phyloP scores from a whole-genome alignment of 148 eudicot species.

The Fagopyrum esculentum region DNA sequence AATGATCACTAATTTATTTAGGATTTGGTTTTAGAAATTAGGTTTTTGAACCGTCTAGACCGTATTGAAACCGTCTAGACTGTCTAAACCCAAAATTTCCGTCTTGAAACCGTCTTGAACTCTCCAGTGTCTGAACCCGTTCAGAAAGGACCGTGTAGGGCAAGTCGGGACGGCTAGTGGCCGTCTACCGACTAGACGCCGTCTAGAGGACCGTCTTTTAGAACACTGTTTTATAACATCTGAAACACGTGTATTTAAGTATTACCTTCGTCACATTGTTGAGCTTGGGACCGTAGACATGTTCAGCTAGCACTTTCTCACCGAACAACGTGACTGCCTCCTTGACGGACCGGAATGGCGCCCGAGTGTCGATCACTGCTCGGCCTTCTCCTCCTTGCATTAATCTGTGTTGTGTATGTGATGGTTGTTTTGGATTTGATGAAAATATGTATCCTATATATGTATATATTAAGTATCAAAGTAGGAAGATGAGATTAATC shows the following conservation, averaged over 20 bases:
- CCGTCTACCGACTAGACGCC: too few species aligned
- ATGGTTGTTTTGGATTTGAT: background rate
- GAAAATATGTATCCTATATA: constrained; percentile 14
- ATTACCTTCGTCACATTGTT: constrained; percentile 44
- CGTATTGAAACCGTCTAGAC: too few species aligned
- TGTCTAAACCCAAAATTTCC: too few species aligned
- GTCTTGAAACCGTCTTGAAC: too few species aligned
- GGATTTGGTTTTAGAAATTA: too few species aligned
- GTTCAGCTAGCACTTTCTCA: constrained; percentile 67
- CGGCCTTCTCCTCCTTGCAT: constrained; percentile 42
- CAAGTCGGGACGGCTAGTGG: too few species aligned
- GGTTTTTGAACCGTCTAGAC: too few species aligned
- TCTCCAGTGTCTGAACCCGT: too few species aligned
- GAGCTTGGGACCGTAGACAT: constrained; percentile 59
- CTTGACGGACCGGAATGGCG: constrained; percentile 73
- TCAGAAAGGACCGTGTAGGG: too few species aligned
- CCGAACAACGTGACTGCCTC: constrained; percentile 81
- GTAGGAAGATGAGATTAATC: constrained; percentile 9
- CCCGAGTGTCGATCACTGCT: constrained; percentile 58
- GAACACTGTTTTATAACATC: too few species aligned
- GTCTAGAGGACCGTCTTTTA: too few species aligned
- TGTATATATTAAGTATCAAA: background rate
- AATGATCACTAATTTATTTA: too few species aligned
- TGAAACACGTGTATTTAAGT: background rate
- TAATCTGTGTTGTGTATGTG: background rate